These are phyloP conservation scores for Sarocladium kiliense DNA, from an alignment of 2,329 filamentous ascomycete genomes.

Conservation along the genomic window DNA sequence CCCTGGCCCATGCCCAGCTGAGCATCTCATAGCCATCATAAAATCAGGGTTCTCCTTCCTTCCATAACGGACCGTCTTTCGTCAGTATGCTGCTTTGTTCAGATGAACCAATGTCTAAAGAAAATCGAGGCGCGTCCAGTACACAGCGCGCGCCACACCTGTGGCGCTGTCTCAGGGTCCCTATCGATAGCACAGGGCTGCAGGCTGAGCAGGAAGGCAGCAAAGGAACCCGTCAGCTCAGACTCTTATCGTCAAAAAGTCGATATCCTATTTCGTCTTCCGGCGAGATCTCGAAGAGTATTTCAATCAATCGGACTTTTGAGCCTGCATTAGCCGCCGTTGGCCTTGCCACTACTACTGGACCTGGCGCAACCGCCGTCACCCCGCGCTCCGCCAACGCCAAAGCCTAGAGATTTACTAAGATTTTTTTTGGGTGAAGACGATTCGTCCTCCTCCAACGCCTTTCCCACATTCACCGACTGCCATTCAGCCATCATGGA, in stretches of 20 bases:
- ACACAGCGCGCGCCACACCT: constrained; percentile 1
- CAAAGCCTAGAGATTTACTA: constrained; percentile 10
- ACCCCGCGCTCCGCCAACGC: constrained; percentile 8
- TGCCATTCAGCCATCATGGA: constrained; percentile 15
- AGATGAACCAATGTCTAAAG: background rate
- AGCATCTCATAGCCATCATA: background rate
- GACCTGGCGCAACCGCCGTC: background rate
- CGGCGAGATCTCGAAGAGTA: background rate
- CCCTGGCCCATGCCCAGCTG: background rate
- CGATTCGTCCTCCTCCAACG: background rate
- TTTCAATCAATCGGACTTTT: no score
- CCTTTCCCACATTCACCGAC: background rate
- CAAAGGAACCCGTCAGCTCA: background rate
- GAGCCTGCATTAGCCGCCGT: background rate
- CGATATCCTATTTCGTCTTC: background rate
- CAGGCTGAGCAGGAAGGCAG: background rate
- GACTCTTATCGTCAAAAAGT: no score
- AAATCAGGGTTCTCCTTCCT: no score
- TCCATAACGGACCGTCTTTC: background rate
- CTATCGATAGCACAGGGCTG: constrained; percentile 5
- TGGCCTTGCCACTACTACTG: background rate
- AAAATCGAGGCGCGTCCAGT: constrained; percentile 1
- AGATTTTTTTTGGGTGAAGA: constrained; percentile 7
- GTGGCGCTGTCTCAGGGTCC: background rate
- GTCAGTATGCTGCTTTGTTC: background rate